Conservation (phyloP, 768 basidiomycete species). For the Podaxis sp. region DNA sequence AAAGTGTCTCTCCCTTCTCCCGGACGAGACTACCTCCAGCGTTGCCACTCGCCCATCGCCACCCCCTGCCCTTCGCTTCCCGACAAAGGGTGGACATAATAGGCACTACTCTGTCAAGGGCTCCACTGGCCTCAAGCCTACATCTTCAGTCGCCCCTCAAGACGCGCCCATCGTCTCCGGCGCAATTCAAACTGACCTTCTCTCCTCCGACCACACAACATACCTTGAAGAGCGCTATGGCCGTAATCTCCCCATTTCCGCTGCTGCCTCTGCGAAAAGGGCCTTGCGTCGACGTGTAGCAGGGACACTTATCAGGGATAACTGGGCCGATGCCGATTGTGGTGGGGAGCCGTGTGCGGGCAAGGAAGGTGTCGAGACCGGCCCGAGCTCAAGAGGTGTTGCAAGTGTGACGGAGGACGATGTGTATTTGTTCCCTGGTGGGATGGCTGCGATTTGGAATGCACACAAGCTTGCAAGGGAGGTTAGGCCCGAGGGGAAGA, state of each 20-base stretch:
- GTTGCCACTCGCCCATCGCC: slow-evolving; percentile 23
- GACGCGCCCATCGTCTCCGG: slow-evolving; percentile 4
- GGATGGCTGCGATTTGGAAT: slow-evolving; percentile 95
- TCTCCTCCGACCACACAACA: slow-evolving; percentile 60
- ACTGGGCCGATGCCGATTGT: slow-evolving; percentile 34
- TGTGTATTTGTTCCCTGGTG: slow-evolving; percentile 83
- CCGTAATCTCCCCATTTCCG: slow-evolving; percentile 76
- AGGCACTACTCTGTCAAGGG: slow-evolving; percentile 55
- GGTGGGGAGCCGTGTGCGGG: slow-evolving; percentile 39
- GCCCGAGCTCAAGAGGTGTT: slow-evolving; percentile 70
- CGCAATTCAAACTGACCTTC: slow-evolving; percentile 36
- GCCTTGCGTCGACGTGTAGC: slow-evolving; percentile 89
- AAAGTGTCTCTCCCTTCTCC: slow-evolving; percentile 71
- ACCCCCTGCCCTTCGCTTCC: slow-evolving; percentile 31
- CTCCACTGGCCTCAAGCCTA: slow-evolving; percentile 15
- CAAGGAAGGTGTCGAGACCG: slow-evolving; percentile 44
- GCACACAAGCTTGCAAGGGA: slow-evolving; percentile 72
- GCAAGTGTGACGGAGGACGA: slow-evolving; percentile 76
- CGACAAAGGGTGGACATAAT: slow-evolving; percentile 45
- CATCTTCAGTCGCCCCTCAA: slow-evolving; percentile 12
- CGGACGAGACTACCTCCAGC: slow-evolving; percentile 36
- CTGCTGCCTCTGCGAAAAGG: slow-evolving; percentile 79
- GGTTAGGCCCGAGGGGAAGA: slow-evolving; percentile 64
- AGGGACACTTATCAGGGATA: slow-evolving; percentile 74
- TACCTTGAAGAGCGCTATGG: slow-evolving; percentile 97